Base-by-base conservation (phyloP, 495 filamentous ascomycete species). In the Trichoderma erinaceum region DNA sequence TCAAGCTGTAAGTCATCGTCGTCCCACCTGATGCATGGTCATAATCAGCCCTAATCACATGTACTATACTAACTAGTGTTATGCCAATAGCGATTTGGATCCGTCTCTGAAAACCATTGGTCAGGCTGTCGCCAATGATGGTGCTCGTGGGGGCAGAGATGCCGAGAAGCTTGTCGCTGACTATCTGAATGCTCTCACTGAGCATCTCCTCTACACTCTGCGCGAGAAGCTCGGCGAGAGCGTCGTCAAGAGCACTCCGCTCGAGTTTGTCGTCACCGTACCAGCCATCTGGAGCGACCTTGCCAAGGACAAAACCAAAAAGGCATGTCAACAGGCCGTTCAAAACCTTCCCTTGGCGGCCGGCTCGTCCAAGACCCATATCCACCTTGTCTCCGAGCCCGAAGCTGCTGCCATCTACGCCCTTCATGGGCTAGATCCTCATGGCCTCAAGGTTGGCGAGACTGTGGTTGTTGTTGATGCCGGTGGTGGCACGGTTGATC, bases 351-450 rank as follows among this genome's bases (percentile, higher is more conserved):
- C 56, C 12, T n/a, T 46, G n/a, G 78, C 79, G 3, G 73, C 84
- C 68, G 70, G 69, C 0, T 76, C 76, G 11, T 70, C 73, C 44
- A 71, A 72, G 0, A 68, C 74, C 1, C 66, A 75, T 7, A 77
- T 87, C 50, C 73, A 75, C 10, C 75, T 87, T 2, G 78, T 88
- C 15, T 82, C 81, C 0, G 82, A 86, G 69, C 84, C 85, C 7
- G 85, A 88, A 75, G 86, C 84, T 35, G 86, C 85, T 2, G 86
- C 84, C 0, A 79, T 86, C 6, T 85, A 84, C 67, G 78, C 84
- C 0, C 71, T 88, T 1, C 74, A 82, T 10, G 77, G 76, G 8
- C 75, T 80, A 43, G 74, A 80, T 69, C 78, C 71, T 43, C 82
- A 79, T 58, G 73, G 66, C 35, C 78, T 81, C 29, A 75, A 76